Evolutionary conservation across 176 grass and related monocot genomes (phyloP).

Genomic region (Oryza rufipogon): DNA sequence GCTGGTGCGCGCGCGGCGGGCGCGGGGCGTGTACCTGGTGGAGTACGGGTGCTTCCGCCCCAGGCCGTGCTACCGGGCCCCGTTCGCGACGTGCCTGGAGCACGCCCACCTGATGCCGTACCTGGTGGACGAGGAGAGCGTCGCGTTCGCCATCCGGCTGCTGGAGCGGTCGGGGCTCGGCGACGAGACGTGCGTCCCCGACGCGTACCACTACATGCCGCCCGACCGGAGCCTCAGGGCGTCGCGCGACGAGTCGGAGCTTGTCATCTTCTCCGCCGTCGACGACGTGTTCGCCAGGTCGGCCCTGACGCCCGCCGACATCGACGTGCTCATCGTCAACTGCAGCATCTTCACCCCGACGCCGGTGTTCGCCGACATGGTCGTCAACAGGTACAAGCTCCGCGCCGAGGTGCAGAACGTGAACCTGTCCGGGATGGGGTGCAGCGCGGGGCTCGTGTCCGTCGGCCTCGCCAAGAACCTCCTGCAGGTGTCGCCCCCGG

Average conservation of each 20-base stretch:
- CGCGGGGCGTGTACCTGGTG: conserved; percentile 50
- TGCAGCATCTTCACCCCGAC: conserved; percentile 58
- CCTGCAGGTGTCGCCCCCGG: conserved; percentile 29
- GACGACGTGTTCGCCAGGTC: conserved; percentile 53
- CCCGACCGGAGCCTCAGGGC: conserved; percentile 42
- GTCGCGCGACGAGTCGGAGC: conserved; percentile 38
- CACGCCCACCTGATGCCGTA: conserved; percentile 48
- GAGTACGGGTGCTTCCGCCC: conserved; percentile 70
- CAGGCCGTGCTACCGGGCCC: conserved; percentile 7
- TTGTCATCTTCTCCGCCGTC: conserved; percentile 53
- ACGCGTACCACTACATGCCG: conserved; percentile 57
- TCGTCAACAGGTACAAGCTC: conserved; percentile 57
- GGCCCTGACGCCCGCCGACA: neutral
- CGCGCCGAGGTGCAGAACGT: conserved; percentile 49
- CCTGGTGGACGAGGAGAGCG: conserved; percentile 46
- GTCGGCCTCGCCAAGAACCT: conserved; percentile 61
- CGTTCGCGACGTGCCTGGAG: conserved; percentile 53
- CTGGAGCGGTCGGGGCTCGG: conserved; percentile 50
- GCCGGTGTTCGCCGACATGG: conserved; percentile 52
- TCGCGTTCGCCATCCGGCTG: conserved; percentile 40
- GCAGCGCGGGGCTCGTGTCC: conserved; percentile 46
- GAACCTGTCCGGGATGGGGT: conserved; percentile 67
- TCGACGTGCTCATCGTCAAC: conserved; percentile 64
- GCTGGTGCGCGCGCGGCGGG: neutral
- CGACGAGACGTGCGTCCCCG: conserved; percentile 63